A percentile compares a stretch with the other conserved stretches of the same genome.
Evolutionary conservation across 2,329 filamentous ascomycete genomes (phyloP).

Genomic region (Pseudogymnoascus sp.): DNA sequence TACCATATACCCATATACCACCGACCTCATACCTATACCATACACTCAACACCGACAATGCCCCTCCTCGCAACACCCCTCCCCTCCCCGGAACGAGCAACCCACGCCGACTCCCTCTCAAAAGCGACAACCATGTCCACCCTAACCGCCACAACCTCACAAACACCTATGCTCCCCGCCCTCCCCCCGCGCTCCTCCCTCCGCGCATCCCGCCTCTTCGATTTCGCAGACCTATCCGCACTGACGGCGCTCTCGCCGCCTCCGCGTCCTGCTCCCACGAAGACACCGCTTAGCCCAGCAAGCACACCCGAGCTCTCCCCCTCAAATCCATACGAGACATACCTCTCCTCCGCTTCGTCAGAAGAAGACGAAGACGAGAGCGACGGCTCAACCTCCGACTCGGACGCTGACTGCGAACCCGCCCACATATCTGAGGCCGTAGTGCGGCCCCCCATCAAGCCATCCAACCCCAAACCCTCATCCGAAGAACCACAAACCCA

Average conservation of each 20-base stretch:
- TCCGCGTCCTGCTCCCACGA: neutral
- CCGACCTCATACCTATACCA: neutral
- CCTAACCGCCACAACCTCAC: neutral
- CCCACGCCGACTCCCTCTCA: neutral
- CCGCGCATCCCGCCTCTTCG: neutral
- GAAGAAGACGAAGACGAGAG: constrained; percentile 1
- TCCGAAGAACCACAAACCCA: neutral
- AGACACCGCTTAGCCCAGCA: neutral
- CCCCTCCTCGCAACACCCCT: constrained; percentile 3
- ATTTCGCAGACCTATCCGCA: neutral
- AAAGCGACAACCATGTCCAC: neutral
- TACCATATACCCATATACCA: neutral
- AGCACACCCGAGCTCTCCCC: neutral
- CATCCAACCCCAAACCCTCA: neutral
- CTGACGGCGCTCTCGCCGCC: neutral
- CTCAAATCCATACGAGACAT: constrained; percentile 3
- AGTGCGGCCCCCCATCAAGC: neutral
- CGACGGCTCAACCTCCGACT: neutral
- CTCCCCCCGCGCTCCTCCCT: neutral
- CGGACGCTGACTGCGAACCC: neutral
- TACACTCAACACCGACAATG: neutral
- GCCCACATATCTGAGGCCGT: neutral
- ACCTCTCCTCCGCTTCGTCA: neutral
- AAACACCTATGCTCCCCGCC: neutral
- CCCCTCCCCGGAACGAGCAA: neutral